Evolutionary conservation across 2,329 filamentous ascomycete genomes (phyloP), one percentile per base, ranked within the genome.

Genomic region (Aspergillus unguis): DNA sequence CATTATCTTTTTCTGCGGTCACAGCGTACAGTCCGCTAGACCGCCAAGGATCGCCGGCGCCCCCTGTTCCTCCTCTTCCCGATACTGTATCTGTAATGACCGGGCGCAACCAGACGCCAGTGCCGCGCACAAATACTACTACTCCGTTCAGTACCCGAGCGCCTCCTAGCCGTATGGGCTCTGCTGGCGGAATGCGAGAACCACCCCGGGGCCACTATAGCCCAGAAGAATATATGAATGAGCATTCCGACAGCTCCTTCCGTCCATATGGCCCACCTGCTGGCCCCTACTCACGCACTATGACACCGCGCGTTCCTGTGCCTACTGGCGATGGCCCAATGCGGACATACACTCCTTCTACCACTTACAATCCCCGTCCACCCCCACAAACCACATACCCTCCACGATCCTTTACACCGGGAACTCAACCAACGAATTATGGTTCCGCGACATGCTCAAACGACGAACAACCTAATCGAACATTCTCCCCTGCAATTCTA

Each of bases 1-100:
- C 72, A 80, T 56, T 80, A 78, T 60, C 80, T 78, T 69, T 71
- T 68, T 72, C 48, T 6, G 65, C 63, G 3, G 55, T 58, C 3
- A 68, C 68, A 51, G 67, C 62, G 43, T 73, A 70, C 44, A 71
- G 67, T 44, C 64, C 68, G 37, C 61, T 72, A 7, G 70, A 71
- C 46, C 62, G 62, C 27, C 60, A 63, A 47, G 54, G 53, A 10
- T 63, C 61, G 35, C 57, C 67, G 2, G 58, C 64, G 10, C 67
- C 68, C 4, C 65, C 67, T 4, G 63, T 71, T 4, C 68, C 69
- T 3, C 62, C 67, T 28, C 51, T 70, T 17, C 67, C 68, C 1
- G 43, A 44, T 6, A 59, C 51, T 27, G 38, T 66, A 7, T 62
- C 66, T 9, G 58, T 63, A 9, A 53, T 61, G n/a, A 50, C 62